Conservation (phyloP, 805 yeast species). For the Ogataea haglerorum region DNA sequence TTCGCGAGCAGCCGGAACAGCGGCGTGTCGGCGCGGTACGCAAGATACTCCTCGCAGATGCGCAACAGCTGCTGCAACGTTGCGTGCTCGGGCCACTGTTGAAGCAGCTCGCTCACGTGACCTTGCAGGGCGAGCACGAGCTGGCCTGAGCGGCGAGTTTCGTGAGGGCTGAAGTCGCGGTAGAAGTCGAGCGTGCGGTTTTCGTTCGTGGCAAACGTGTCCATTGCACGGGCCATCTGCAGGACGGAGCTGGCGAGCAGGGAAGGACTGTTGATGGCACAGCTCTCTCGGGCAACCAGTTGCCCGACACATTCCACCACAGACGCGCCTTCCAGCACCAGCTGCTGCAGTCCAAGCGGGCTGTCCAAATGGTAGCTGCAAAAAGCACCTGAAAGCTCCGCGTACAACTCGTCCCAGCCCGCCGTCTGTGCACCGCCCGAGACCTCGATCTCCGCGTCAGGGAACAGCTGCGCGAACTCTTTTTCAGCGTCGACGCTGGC, state of each 20-base stretch:
- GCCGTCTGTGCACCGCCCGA: constrained; percentile 28
- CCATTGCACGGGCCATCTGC: constrained; percentile 34
- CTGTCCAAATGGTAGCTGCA: constrained; percentile 35
- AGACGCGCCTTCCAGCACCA: constrained; percentile 42
- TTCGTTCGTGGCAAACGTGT: constrained; percentile 18
- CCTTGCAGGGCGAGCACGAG: constrained; percentile 44
- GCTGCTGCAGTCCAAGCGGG: constrained; percentile 7
- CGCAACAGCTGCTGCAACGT: constrained; percentile 67
- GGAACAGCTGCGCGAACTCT: constrained; percentile 81
- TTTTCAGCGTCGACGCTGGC: constrained; percentile 65
- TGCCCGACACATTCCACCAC: constrained; percentile 31
- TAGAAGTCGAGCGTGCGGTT: constrained; percentile 54
- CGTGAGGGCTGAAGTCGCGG: constrained; percentile 54
- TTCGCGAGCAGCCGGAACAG: constrained; percentile 75
- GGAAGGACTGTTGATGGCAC: constrained; percentile 27
- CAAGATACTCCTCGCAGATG: constrained; percentile 62
- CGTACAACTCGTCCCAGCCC: constrained; percentile 47
- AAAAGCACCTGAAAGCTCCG: constrained; percentile 47
- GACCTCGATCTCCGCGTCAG: constrained; percentile 74
- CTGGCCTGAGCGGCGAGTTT: constrained; percentile 56
- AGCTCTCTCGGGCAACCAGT: constrained; percentile 21
- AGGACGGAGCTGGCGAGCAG: constrained; percentile 35
- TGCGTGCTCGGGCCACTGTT: constrained; percentile 94
- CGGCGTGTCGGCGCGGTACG: constrained; percentile 63
- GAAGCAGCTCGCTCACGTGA: constrained; percentile 45